These are phyloP conservation scores for Coemansia sp. DNA, from an alignment of 192 early-diverging fungal species.

Conservation along the genomic window DNA sequence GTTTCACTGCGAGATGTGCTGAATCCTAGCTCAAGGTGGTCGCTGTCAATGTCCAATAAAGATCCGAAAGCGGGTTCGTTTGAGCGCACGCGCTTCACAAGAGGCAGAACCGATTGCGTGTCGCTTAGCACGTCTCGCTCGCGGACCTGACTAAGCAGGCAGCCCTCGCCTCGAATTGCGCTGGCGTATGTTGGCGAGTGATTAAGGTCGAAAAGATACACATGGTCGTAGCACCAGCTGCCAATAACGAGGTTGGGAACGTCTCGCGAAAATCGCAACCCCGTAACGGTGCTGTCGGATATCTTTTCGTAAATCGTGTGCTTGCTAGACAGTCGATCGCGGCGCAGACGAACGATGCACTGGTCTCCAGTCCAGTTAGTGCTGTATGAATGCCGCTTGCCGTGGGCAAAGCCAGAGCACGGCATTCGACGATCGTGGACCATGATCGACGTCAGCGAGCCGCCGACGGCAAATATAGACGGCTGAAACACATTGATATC, in stretches of 20 bases:
- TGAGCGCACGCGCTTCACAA: constrained; percentile 23
- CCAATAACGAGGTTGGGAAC: constrained; percentile 53
- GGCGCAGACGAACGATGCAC: constrained; percentile 42
- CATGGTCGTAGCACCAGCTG: constrained; percentile 61
- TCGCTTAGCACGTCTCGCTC: not conserved
- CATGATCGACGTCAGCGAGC: constrained; percentile 55
- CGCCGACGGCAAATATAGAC: constrained; percentile 63
- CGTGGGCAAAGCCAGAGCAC: not conserved
- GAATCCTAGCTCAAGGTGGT: not conserved
- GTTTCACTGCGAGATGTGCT: not conserved
- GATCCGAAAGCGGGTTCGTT: not conserved
- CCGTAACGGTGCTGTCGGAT: constrained; percentile 42
- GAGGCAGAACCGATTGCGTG: not conserved
- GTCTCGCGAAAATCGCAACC: constrained; percentile 45
- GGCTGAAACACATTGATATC: constrained; percentile 54
- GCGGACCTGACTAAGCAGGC: not conserved
- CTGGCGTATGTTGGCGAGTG: constrained; percentile 21
- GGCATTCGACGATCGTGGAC: constrained; percentile 59
- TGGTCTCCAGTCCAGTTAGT: constrained; percentile 31
- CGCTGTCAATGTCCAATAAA: not conserved
- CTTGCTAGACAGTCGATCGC: not conserved
- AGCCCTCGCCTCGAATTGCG: not conserved
- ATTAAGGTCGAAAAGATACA: constrained; percentile 63
- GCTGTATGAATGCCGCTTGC: not conserved
- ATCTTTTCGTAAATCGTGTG: constrained; percentile 12